A percentile compares a stretch with the other conserved stretches of the same genome.
Evolutionary conservation across 2,329 filamentous ascomycete genomes (phyloP).

Genomic region (Dothistroma pini): DNA sequence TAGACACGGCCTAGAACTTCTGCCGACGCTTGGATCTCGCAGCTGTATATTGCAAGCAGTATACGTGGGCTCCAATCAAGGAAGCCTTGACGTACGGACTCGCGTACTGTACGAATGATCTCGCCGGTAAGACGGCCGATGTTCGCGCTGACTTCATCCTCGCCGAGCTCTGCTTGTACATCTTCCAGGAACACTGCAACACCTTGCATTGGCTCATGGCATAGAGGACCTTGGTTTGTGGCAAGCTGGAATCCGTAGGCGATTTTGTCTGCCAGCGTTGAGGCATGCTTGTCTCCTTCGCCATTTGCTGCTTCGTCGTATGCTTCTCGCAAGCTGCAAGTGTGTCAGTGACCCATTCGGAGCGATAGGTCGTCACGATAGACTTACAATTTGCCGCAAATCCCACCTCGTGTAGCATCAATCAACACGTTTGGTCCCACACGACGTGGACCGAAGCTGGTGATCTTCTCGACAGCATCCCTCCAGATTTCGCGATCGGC

Average conservation of each 20-base stretch:
- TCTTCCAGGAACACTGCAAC: constrained; percentile 88
- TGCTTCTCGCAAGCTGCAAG: constrained; percentile 29
- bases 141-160: constrained; percentile 58
- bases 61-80: constrained; percentile 95
- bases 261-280: constrained; percentile 76
- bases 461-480: constrained; percentile 71
- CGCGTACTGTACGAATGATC: constrained; percentile 83
- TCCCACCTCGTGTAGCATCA: constrained; percentile 69
- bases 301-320: constrained; percentile 16
- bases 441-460: constrained; percentile 83
- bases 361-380: constrained; percentile 6
- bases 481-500: constrained; percentile 74
- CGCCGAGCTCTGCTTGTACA: constrained; percentile 57
- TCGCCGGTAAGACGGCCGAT: constrained; percentile 84
- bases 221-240: constrained; percentile 82
- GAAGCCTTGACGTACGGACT: constrained; percentile 79
- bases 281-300: constrained; percentile 21
- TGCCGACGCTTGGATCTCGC: constrained; percentile 92
- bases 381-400: constrained; percentile 68
- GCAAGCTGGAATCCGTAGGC: constrained; percentile 91
- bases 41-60: constrained; percentile 95
- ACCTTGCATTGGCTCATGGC: constrained; percentile 88
- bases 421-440: constrained; percentile 86
- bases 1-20: constrained; percentile 96
- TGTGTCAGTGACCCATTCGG: constrained; percentile 25